Evolutionary conservation across 495 filamentous ascomycete species (phyloP).

Genomic region (Aspergillus conjunctus): DNA sequence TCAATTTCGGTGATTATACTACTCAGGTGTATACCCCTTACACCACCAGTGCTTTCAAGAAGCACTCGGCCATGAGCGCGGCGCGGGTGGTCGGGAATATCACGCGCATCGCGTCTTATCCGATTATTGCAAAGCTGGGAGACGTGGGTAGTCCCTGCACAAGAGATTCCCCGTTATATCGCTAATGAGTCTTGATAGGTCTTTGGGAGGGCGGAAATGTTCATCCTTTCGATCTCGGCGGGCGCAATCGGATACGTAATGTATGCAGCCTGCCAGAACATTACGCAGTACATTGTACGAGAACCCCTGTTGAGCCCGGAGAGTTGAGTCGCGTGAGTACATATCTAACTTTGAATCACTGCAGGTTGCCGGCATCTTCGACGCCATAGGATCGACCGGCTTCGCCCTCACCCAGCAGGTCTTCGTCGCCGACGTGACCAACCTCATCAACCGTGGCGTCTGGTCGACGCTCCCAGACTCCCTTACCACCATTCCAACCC

Average conservation of each 20-base stretch:
- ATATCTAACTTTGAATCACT: neutral
- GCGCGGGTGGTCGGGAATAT: constrained; percentile 32
- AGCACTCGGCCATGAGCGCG: constrained; percentile 32
- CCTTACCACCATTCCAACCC: constrained; percentile 26
- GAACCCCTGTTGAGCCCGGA: neutral
- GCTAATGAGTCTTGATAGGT: constrained; percentile 16
- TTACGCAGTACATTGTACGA: constrained; percentile 29
- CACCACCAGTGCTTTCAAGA: constrained; percentile 29
- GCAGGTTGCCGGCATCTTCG: constrained; percentile 30
- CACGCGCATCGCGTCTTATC: constrained; percentile 29
- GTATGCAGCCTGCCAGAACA: constrained; percentile 28
- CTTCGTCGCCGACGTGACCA: constrained; percentile 35
- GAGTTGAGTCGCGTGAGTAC: neutral
- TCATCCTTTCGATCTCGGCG: constrained; percentile 25
- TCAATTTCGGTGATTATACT: constrained; percentile 31
- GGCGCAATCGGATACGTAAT: constrained; percentile 24
- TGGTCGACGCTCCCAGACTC: constrained; percentile 34
- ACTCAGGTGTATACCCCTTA: constrained; percentile 29
- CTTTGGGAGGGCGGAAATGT: constrained; percentile 31
- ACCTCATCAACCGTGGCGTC: constrained; percentile 29
- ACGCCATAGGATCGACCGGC: constrained; percentile 33
- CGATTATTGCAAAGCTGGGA: constrained; percentile 31
- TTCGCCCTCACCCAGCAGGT: constrained; percentile 32
- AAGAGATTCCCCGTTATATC: neutral
- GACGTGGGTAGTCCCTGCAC: constrained; percentile 18